Evolutionary conservation across 768 basidiomycete species (phyloP).

Genomic region (Naematelia aurantialba): DNA sequence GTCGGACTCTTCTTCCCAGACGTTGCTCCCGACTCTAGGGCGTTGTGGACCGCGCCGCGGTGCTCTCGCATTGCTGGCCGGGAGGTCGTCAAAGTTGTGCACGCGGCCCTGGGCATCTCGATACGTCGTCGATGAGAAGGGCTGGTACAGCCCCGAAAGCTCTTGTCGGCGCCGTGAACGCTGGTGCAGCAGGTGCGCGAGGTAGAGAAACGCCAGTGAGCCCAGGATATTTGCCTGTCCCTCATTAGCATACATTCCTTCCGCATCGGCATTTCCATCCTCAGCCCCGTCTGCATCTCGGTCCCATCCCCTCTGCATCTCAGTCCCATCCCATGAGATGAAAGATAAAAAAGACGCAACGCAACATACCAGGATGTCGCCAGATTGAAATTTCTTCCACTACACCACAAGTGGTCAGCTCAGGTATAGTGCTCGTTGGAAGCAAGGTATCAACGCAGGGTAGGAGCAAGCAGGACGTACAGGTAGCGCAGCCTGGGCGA

Average conservation of each 20-base stretch:
- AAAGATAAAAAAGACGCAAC: neutral
- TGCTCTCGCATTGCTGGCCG: neutral
- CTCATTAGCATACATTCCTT: too few relatives aligned
- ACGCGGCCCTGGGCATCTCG: constrained; percentile 37
- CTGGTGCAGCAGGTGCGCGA: constrained; percentile 36
- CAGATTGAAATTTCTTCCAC: constrained; percentile 48
- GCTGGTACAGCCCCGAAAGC: constrained; percentile 41
- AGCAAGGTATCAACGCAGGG: neutral
- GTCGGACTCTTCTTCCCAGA: constrained; percentile 38
- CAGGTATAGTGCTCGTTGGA: neutral
- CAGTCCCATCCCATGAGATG: neutral
- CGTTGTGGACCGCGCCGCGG: neutral
- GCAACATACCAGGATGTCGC: constrained; percentile 39
- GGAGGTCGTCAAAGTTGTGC: constrained; percentile 21
- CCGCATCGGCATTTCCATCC: too few relatives aligned
- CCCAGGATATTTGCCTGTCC: constrained; percentile 44
- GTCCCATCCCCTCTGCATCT: neutral
- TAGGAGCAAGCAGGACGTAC: constrained; percentile 22
- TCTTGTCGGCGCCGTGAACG: constrained; percentile 25
- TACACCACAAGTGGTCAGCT: constrained; percentile 9
- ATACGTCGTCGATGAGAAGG: constrained; percentile 25
- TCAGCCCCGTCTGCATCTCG: too few relatives aligned
- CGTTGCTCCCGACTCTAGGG: constrained; percentile 23
- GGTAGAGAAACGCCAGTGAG: constrained; percentile 37
- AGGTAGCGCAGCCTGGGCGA: constrained; percentile 41